Evolutionary conservation across 805 yeast species (phyloP).

Genomic region (Kregervanrija fluxuum): DNA sequence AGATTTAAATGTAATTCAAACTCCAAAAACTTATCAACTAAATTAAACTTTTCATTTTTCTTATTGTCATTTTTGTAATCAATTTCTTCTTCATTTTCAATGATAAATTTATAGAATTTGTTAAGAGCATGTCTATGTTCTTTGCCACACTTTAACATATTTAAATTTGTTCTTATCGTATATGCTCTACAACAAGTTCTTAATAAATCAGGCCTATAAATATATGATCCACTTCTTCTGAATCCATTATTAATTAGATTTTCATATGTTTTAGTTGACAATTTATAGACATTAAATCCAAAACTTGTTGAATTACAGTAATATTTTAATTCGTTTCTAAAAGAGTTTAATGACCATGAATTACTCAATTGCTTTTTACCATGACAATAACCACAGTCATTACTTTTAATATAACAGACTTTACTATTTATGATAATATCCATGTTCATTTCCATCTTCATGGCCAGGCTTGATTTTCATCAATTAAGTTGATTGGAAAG

Average conservation of each 20-base stretch:
- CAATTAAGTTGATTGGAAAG: too few relatives aligned
- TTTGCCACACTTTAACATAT: constrained; percentile 36
- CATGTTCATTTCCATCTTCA: constrained; percentile 1
- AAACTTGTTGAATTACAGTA: constrained; percentile 22
- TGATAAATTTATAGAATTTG: constrained; percentile 42
- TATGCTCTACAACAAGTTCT: constrained; percentile 74
- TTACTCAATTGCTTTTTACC: constrained; percentile 28
- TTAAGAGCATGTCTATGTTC: constrained; percentile 63
- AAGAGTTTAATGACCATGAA: constrained; percentile 24
- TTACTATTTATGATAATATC: constrained; percentile 13
- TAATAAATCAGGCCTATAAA: constrained; percentile 52
- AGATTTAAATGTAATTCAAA: constrained; percentile 10
- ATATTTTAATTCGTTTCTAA: constrained; percentile 5
- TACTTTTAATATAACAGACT: constrained; percentile 30
- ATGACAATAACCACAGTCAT: constrained; percentile 70
- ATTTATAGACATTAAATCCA: constrained; percentile 16
- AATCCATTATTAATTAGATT: constrained; percentile 63
- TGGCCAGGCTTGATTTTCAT: too few relatives aligned
- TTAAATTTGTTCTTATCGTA: constrained; percentile 60
- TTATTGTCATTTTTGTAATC: too few relatives aligned
- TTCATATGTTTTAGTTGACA: constrained; percentile 49
- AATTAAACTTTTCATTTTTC: constrained; percentile 10
- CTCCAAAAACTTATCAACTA: constrained; percentile 9
- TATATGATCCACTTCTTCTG: constrained; percentile 67
- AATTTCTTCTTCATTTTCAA: constrained; percentile 2